phyloP scores from a whole-genome alignment of 2,329 filamentous ascomycete genomes.

The Amphichorda felina region DNA sequence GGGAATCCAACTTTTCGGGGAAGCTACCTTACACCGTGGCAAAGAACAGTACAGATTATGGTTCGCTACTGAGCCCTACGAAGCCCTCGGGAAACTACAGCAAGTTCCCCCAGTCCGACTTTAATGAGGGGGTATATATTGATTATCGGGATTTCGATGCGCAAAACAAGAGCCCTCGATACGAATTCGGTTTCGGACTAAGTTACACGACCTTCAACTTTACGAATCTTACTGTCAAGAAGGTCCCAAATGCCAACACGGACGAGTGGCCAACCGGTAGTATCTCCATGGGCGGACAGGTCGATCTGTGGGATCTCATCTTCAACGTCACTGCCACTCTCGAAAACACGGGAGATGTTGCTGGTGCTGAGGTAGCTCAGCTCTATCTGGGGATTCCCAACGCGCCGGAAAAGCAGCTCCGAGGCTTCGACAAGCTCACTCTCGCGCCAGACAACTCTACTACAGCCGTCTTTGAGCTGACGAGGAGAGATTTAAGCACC shows the following conservation, averaged over 20 bases:
- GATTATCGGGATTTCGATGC: constrained; percentile 45
- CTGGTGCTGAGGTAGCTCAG: constrained; percentile 34
- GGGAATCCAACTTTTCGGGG: constrained; percentile 42
- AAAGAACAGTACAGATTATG: constrained; percentile 43
- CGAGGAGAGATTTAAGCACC: constrained; percentile 51
- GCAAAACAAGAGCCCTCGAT: constrained; percentile 33
- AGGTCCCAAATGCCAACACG: constrained; percentile 3
- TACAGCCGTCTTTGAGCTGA: constrained; percentile 39
- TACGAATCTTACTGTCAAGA: constrained; percentile 26
- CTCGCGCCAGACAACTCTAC: constrained; percentile 31
- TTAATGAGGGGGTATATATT: constrained; percentile 36
- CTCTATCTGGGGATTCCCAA: constrained; percentile 34
- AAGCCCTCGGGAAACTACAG: constrained; percentile 33
- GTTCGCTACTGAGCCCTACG: constrained; percentile 25
- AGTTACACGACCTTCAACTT: constrained; percentile 43
- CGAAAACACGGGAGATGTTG: constrained; percentile 26
- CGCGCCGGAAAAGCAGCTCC: constrained; percentile 44
- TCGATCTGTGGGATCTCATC: constrained; percentile 34
- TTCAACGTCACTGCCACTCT: constrained; percentile 24
- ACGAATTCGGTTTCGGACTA: constrained; percentile 44
- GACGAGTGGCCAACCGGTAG: constrained; percentile 24
- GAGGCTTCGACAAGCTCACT: constrained; percentile 52
- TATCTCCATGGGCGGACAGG: constrained; percentile 29
- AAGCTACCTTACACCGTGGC: constrained; percentile 52
- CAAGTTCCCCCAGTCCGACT: constrained; percentile 38